Evolutionary conservation across 2,329 filamentous ascomycete genomes (phyloP).

Genomic region (Elsinoe batatas): DNA sequence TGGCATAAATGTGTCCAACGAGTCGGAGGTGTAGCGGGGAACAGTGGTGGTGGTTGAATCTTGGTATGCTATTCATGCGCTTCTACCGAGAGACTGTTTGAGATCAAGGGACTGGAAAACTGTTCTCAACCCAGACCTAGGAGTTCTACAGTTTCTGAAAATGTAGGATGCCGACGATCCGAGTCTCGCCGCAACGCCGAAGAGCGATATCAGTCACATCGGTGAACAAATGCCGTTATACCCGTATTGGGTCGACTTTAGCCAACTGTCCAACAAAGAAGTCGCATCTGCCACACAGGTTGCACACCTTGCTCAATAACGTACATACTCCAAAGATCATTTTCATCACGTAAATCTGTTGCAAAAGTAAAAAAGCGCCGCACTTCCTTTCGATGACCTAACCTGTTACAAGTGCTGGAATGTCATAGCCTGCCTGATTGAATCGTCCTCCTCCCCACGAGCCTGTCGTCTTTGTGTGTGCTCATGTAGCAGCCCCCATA

Average conservation of each 20-base stretch:
- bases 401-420: too few species aligned
- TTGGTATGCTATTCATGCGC: background rate
- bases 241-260: background rate
- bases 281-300: background rate
- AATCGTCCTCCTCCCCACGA: too few species aligned
- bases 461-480: too few species aligned
- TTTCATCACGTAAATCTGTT: background rate
- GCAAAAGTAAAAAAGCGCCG: background rate
- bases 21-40: background rate
- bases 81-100: background rate
- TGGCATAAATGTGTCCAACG: background rate
- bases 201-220: background rate
- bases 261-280: slow-evolving; percentile 8
- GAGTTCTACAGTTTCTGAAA: background rate
- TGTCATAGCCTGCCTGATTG: too few species aligned
- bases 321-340: background rate
- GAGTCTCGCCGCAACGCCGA: background rate
- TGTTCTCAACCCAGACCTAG: background rate
- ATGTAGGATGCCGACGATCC: background rate
- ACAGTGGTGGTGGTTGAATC: background rate
- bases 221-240: slow-evolving; percentile 11
- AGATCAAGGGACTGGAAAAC: background rate
- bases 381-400: background rate
- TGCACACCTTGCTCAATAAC: background rate
- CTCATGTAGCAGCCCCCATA: too few species aligned